phyloP scores from a whole-genome alignment of 306 rosid genomes.

The Neltuma alba region DNA sequence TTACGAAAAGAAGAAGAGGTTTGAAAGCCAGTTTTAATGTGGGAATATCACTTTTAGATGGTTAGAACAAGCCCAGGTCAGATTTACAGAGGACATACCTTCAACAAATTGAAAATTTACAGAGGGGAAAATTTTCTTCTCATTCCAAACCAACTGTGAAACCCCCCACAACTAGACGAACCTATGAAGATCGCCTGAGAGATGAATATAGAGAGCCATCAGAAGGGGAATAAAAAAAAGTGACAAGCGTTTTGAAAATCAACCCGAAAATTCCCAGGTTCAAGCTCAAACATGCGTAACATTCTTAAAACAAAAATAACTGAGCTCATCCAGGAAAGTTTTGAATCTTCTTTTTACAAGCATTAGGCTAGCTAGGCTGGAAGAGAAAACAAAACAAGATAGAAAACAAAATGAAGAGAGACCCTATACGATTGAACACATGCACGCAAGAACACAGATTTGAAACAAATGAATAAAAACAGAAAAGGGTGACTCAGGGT shows the following conservation, averaged over 20 bases:
- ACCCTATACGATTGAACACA: background rate
- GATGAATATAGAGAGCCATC: background rate
- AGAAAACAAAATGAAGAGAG: background rate
- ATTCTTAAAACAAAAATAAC: background rate
- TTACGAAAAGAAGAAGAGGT: background rate
- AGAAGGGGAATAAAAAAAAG: background rate
- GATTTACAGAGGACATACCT: constrained; percentile 21
- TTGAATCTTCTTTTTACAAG: background rate
- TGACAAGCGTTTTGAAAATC: background rate
- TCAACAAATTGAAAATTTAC: background rate
- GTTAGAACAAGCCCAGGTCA: background rate
- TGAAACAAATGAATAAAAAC: background rate
- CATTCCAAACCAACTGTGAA: background rate
- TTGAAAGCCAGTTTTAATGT: too few relatives aligned
- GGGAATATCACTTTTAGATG: too few relatives aligned
- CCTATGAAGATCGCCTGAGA: constrained; percentile 17
- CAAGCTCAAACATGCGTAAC: background rate
- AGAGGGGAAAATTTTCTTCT: background rate
- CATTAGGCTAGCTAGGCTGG: background rate
- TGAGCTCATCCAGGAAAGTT: background rate
- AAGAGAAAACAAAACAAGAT: background rate
- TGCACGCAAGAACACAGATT: background rate
- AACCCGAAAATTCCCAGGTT: background rate
- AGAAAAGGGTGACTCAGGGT: background rate
- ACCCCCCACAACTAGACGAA: background rate